phyloP scores from a whole-genome alignment of 345 rosid genomes.

The Arabidopsis suecica region DNA sequence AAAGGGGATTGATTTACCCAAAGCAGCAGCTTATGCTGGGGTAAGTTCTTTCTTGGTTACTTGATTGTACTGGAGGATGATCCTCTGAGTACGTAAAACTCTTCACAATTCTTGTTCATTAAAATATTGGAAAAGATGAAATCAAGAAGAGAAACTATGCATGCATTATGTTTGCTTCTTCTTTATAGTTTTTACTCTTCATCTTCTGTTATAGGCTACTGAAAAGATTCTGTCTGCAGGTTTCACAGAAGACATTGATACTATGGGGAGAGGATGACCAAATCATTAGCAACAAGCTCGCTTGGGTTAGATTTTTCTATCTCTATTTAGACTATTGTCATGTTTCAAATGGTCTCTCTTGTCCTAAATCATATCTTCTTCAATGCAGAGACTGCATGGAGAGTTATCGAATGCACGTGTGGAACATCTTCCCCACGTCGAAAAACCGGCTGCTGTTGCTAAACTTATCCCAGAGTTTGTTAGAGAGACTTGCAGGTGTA shows the following conservation, averaged over 20 bases:
- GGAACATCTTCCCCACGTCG: conserved; percentile 85
- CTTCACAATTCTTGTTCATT: not conserved
- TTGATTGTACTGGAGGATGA: not conserved
- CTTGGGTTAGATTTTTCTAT: conserved; percentile 60
- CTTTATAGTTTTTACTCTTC: not conserved
- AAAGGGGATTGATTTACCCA: conserved; percentile 50
- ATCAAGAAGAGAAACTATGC: conserved; percentile 7
- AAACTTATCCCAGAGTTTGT: conserved; percentile 68
- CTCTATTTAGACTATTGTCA: too few species aligned
- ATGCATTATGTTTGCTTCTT: not conserved
- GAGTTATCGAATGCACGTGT: conserved; percentile 70
- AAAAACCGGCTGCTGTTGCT: conserved; percentile 63
- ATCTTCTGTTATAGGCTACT: not conserved
- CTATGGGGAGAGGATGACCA: conserved; percentile 93
- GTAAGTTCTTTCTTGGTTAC: conserved; percentile 45
- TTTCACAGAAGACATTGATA: conserved; percentile 75
- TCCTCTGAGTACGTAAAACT: not conserved
- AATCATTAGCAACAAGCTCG: conserved; percentile 77
- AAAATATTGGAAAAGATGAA: conserved; percentile 8
- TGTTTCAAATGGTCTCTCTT: conserved; percentile 7
- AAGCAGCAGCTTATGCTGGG: conserved; percentile 82
- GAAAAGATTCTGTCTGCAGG: conserved; percentile 49
- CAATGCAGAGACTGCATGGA: conserved; percentile 68
- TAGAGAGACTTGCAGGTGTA: conserved; percentile 46
- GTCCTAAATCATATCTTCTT: conserved; percentile 17